A percentile compares a stretch with the other conserved stretches of the same genome.
These are phyloP conservation scores for Trypethelium eluteriae DNA, from an alignment of 495 filamentous ascomycete genomes.

Conservation along the genomic window DNA sequence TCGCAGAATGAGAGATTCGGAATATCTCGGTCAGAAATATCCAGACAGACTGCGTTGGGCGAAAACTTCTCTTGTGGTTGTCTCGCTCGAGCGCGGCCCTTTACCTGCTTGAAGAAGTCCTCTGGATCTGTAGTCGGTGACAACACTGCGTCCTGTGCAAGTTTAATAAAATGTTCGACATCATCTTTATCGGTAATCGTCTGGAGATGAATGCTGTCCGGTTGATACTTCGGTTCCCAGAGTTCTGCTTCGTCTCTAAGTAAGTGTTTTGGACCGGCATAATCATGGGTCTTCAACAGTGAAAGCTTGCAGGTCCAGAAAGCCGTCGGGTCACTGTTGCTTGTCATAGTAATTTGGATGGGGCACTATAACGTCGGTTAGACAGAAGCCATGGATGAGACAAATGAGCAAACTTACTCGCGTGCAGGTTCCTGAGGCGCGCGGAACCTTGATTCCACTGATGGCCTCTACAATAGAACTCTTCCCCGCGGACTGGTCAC, in stretches of 20 bases:
- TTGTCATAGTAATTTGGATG: slow-evolving; percentile 63
- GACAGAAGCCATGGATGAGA: background rate
- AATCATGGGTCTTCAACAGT: slow-evolving; percentile 50
- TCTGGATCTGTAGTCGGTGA: slow-evolving; percentile 45
- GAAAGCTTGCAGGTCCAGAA: slow-evolving; percentile 57
- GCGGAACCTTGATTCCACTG: slow-evolving; percentile 66
- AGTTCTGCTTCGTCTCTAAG: slow-evolving; percentile 10
- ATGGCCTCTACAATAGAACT: slow-evolving; percentile 73
- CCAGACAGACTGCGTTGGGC: slow-evolving; percentile 65
- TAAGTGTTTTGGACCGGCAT: slow-evolving; percentile 31
- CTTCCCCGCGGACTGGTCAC: slow-evolving; percentile 76
- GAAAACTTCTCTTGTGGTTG: slow-evolving; percentile 55
- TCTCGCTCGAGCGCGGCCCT: background rate
- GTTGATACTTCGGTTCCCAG: slow-evolving; percentile 21
- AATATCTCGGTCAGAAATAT: slow-evolving; percentile 61
- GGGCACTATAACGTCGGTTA: slow-evolving; percentile 44
- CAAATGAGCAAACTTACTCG: slow-evolving; percentile 26
- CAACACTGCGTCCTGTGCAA: slow-evolving; percentile 65
- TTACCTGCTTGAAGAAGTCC: background rate
- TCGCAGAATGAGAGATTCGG: slow-evolving; percentile 73
- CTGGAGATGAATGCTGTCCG: slow-evolving; percentile 40
- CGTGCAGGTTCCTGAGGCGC: slow-evolving; percentile 63
- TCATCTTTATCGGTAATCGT: slow-evolving; percentile 39
- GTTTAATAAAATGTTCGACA: slow-evolving; percentile 52
- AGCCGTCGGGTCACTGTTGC: slow-evolving; percentile 37